A percentile compares a stretch with the other conserved stretches of the same genome.
Conservation (phyloP, 495 filamentous ascomycete genomes). For the Neurospora discreta region DNA sequence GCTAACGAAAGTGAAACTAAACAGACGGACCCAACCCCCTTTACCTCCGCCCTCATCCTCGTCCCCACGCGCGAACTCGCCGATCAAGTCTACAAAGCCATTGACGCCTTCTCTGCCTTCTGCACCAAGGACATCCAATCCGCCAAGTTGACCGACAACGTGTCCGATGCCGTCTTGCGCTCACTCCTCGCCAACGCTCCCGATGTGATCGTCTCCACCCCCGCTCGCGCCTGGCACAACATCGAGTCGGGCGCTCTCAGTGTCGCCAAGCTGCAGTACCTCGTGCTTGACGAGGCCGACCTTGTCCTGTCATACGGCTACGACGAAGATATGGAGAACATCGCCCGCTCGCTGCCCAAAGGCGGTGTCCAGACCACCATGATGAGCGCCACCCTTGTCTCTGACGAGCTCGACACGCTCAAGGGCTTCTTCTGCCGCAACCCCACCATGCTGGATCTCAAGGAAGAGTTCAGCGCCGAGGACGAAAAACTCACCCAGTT, state of each 20-base stretch:
- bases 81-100: slow-evolving; percentile 68
- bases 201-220: slow-evolving; percentile 83
- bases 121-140: slow-evolving; percentile 73
- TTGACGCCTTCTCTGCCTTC: slow-evolving; percentile 62
- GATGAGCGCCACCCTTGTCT: slow-evolving; percentile 88
- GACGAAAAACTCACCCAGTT: slow-evolving; percentile 72
- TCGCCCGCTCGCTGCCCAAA: slow-evolving; percentile 65
- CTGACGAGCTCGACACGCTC: slow-evolving; percentile 71
- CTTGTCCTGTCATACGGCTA: slow-evolving; percentile 92
- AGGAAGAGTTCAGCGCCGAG: slow-evolving; percentile 55
- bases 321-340: slow-evolving; percentile 70
- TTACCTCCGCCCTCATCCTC: slow-evolving; percentile 63
- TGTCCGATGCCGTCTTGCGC: slow-evolving; percentile 75
- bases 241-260: slow-evolving; percentile 58
- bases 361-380: slow-evolving; percentile 74
- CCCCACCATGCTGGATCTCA: slow-evolving; percentile 64
- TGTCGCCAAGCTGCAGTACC: slow-evolving; percentile 55
- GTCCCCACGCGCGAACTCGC: slow-evolving; percentile 92
- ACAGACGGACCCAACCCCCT: slow-evolving; percentile 24
- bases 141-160: slow-evolving; percentile 78
- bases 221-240: slow-evolving; percentile 60
- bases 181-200: slow-evolving; percentile 79
- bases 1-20: background rate
- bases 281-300: slow-evolving; percentile 95
- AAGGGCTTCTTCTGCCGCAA: slow-evolving; percentile 80